Evolutionary conservation across 2,329 filamentous ascomycete species (phyloP), one percentile per base, ranked within the genome.

Genomic region (Phymatotrichopsis omnivora): DNA sequence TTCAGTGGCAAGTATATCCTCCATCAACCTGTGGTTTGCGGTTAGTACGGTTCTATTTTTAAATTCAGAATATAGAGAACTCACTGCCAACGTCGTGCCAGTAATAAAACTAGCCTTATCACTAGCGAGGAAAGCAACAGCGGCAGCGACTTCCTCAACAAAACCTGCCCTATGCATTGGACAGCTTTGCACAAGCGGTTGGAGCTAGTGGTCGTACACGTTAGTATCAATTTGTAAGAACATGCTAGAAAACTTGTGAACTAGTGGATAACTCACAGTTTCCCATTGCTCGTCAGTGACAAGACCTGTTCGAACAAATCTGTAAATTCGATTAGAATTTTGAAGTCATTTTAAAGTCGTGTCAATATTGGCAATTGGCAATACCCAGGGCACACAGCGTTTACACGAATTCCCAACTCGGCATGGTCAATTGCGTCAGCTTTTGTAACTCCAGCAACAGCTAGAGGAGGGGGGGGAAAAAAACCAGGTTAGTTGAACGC

Each of bases 401-500:
- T 45, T 4, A 45, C 42, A 5, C 42, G 34, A n/a, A 45, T 45
- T 11, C 35, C 20, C 16, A 30, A 16, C 24, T 33, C 30, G 24
- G 42, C 42, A 19, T 39, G 31, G 22, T 45, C 42, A 14, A 39
- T 34, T 20, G 42, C 42, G 24, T 45, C 42, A 17, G 42, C 33
- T 34, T 45, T 45, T 23, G 42, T 38, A 37, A 45, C 24, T 17
- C 42, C 42, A 23, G 31, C 30, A 30, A 45, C 25, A 36, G 24
- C 42, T 45, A 34, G 25, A 20, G 16, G 29, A 28, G 16, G 24
- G 34, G 30, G 10, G 39, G 42, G 16, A 23, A 11, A 39, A 17
- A 14, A 4, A 19, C 27, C 23, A 27, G 23, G 11, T 16, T 29
- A 20, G 22, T 28, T 19, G 3, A 37, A 37, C 17, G 7, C 12